Conservation (phyloP, 208 protist genomes). For the Crithidia brevicula region DNA sequence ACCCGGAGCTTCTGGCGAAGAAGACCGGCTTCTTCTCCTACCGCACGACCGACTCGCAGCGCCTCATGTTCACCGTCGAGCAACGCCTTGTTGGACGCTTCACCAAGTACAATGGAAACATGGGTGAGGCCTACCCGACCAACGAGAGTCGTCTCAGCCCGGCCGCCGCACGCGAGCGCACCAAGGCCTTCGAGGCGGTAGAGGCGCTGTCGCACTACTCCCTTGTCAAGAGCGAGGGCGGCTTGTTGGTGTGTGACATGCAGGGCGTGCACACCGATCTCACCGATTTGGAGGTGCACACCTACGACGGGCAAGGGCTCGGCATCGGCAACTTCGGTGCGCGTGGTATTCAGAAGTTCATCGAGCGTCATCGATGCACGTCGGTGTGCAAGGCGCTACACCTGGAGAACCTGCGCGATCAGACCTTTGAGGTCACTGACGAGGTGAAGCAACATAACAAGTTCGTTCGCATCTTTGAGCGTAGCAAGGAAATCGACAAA, state of each 20-base stretch:
- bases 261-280: constrained; percentile 65
- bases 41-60: constrained; percentile 52
- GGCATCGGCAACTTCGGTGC: constrained; percentile 71
- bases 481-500: constrained; percentile 20
- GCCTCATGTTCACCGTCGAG: constrained; percentile 72
- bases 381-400: constrained; percentile 51
- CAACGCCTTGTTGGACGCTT: constrained; percentile 61
- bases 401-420: constrained; percentile 27
- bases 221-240: constrained; percentile 45
- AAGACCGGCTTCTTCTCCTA: constrained; percentile 75
- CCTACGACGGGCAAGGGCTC: constrained; percentile 58
- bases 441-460: constrained; percentile 18
- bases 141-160: constrained; percentile 48
- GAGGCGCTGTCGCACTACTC: constrained; percentile 87
- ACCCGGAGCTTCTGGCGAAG: constrained; percentile 34
- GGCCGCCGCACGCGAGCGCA: constrained; percentile 26
- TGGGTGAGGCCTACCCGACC: constrained; percentile 55
- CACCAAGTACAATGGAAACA: constrained; percentile 89
- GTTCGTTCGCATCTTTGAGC: constrained; percentile 23
- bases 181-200: constrained; percentile 58
- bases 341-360: constrained; percentile 59
- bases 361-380: constrained; percentile 56
- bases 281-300: constrained; percentile 81
- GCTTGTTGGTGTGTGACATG: constrained; percentile 70
- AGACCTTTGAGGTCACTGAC: constrained; percentile 19